Evolutionary conservation across 441 rosid species (phyloP).

Genomic region (Populus hybrid): DNA sequence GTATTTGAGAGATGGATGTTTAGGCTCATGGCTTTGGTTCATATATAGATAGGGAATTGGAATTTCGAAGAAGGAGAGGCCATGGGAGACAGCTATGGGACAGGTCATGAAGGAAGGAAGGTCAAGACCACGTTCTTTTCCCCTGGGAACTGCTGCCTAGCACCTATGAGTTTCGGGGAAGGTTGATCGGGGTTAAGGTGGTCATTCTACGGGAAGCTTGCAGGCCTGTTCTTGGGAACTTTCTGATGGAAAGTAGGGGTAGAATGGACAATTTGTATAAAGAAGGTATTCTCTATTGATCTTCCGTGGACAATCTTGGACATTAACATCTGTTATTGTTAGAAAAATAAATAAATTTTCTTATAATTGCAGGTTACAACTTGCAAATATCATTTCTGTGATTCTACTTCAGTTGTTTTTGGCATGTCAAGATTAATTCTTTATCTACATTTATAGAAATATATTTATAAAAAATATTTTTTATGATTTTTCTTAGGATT

Average conservation of each 20-base stretch:
- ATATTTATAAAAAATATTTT: no score
- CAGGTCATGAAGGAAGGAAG: constrained; percentile 33
- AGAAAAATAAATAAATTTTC: no score
- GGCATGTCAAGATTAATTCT: neutral
- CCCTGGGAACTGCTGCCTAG: neutral
- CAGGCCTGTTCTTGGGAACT: neutral
- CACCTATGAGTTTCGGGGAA: constrained; percentile 29
- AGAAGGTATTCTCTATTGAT: neutral
- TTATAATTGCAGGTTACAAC: neutral
- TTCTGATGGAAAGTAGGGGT: neutral
- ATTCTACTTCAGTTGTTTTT: no score
- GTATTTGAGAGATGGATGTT: neutral
- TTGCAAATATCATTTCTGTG: neutral
- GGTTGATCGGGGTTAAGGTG: constrained; percentile 23
- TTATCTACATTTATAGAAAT: neutral
- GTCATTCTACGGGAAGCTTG: constrained; percentile 19
- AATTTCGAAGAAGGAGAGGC: constrained; percentile 55
- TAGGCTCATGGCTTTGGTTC: constrained; percentile 10
- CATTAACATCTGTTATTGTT: neutral
- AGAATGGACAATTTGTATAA: neutral
- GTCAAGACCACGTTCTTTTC: constrained; percentile 14
- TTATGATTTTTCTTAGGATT: no score
- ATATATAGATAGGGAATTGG: constrained; percentile 10
- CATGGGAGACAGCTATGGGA: constrained; percentile 47
- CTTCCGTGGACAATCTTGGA: neutral